Conservation (phyloP, 2,329 filamentous ascomycete species). For the Cephalotrichum gorgonifer region DNA sequence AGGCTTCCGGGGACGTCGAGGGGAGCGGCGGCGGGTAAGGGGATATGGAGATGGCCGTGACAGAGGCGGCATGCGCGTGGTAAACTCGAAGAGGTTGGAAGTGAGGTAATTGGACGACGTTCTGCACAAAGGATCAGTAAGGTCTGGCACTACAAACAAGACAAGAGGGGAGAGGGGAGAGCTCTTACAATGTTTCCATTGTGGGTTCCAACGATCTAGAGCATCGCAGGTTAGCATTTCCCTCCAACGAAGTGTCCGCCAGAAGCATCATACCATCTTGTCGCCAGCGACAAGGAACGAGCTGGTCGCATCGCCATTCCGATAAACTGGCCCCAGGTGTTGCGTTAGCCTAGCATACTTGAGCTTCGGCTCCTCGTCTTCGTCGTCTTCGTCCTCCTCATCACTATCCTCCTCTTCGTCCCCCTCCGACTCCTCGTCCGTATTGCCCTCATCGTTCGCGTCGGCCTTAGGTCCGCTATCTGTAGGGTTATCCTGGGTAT, state of each 20-base stretch:
- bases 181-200: slow-evolving; percentile 82
- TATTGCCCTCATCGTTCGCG: slow-evolving; percentile 12
- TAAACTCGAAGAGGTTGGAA: slow-evolving; percentile 79
- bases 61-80: slow-evolving; percentile 83
- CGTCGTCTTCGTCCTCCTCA: slow-evolving; percentile 67
- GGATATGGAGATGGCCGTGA: slow-evolving; percentile 83
- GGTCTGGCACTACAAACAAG: neutral
- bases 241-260: slow-evolving; percentile 17
- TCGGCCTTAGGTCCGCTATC: slow-evolving; percentile 5
- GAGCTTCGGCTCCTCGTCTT: slow-evolving; percentile 86
- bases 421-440: slow-evolving; percentile 16
- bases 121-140: slow-evolving; percentile 37
- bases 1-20: slow-evolving; percentile 2
- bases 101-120: slow-evolving; percentile 74
- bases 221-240: neutral
- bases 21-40: slow-evolving; percentile 57
- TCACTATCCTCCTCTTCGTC: slow-evolving; percentile 40
- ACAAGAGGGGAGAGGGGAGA: neutral
- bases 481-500: slow-evolving; percentile 8
- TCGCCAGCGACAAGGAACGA: slow-evolving; percentile 83
- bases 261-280: slow-evolving; percentile 65
- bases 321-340: slow-evolving; percentile 70
- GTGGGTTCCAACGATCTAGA: slow-evolving; percentile 81
- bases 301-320: slow-evolving; percentile 91
- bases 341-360: slow-evolving; percentile 87